Conservation (phyloP, 768 basidiomycete species). For the Phylloporus sp. region DNA sequence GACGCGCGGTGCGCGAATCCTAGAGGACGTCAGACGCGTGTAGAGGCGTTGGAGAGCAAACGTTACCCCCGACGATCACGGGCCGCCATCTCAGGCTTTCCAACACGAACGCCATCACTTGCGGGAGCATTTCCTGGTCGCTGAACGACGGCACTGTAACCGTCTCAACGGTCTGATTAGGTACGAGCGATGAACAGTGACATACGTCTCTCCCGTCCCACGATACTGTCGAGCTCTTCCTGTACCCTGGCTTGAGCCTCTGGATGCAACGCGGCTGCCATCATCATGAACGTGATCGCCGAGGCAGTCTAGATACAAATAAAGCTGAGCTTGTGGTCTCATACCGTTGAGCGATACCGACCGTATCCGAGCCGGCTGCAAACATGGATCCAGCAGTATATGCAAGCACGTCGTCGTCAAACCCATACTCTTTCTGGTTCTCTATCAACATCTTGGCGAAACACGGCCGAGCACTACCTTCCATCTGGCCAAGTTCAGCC, state of each 20-base stretch:
- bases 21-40: slow-evolving; percentile 22
- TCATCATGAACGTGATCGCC: slow-evolving; percentile 48
- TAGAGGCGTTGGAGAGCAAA: neutral
- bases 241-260: slow-evolving; percentile 46
- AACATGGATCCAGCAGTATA: slow-evolving; percentile 42
- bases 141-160: slow-evolving; percentile 33
- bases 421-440: slow-evolving; percentile 27
- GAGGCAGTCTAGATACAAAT: slow-evolving; percentile 30
- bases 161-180: neutral
- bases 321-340: neutral
- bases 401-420: slow-evolving; percentile 33
- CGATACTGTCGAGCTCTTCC: slow-evolving; percentile 47
- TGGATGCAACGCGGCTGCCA: slow-evolving; percentile 51
- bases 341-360: slow-evolving; percentile 12
- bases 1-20: slow-evolving; percentile 61
- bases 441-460: slow-evolving; percentile 38
- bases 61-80: slow-evolving; percentile 27
- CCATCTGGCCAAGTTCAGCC: slow-evolving; percentile 14
- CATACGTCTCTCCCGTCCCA: slow-evolving; percentile 37
- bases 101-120: slow-evolving; percentile 33
- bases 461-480: slow-evolving; percentile 24
- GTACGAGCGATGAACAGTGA: neutral
- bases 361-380: slow-evolving; percentile 39
- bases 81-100: slow-evolving; percentile 38
- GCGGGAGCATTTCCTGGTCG: slow-evolving; percentile 32